Evolutionary conservation across 2,329 filamentous ascomycete genomes (phyloP), one percentile per base, ranked within the genome.

Genomic region (Clathrospora elynae): DNA sequence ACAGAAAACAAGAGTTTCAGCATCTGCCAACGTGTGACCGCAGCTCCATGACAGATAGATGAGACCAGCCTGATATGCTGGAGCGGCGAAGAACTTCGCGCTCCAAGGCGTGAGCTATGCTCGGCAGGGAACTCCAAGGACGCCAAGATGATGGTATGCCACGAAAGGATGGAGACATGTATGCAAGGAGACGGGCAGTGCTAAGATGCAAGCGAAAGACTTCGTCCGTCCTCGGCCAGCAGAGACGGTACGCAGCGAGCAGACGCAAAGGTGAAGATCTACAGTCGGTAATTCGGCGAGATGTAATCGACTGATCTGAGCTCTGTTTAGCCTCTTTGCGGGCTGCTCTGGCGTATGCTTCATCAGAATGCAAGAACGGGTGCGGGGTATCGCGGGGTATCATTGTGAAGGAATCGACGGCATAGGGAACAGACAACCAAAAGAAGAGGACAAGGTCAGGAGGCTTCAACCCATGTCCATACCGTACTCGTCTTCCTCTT

Each of bases 401-500:
- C 64, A 62, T 60, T 46, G 53, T 43, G 50, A 56, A 51, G 51
- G 62, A 64, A 59, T 47, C 31, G 56, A 51, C 45, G 43, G 53
- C 38, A 48, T 46, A 40, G 34, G 32, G 48, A 49, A 41, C n/a
- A n/a, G 31, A 32, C 22, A 35, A 24, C 26, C 13, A 47, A 35
- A 40, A 40, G 46, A 47, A 49, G 23, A 25, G 18, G 26, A 41
- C 28, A 42, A 18, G 33, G 22, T n/a, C 14, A 22, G 22, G 19
- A 28, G 36, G 35, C 34, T 36, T 67, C 57, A 70, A 41, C 59
- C 59, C 64, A 70, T 67, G 55, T 93, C 88, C 88, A 95, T 95
- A 64, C 83, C 84, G 64, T 65, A 95, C 73, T 96, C 91, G 59
- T 96, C 91, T 72, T 96, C 91, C 69, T 96, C 91, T 71, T 96